These are phyloP conservation scores for Trichoderma orchidacearum DNA, from an alignment of 495 filamentous ascomycete species.

Conservation along the genomic window DNA sequence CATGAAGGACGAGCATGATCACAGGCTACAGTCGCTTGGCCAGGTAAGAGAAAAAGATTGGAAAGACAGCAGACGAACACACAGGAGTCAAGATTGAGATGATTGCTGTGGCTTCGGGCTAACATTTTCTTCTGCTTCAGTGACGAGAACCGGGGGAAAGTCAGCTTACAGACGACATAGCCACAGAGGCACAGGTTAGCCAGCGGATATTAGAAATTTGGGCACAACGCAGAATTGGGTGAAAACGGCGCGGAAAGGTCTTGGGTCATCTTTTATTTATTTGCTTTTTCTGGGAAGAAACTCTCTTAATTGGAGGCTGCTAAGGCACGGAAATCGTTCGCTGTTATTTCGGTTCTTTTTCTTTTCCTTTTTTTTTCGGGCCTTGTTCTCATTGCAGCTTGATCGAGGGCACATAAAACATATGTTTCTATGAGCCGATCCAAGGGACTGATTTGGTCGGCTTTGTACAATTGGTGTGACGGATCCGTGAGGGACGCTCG, in stretches of 20 bases:
- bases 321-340: background rate
- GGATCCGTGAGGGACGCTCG: background rate
- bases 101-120: background rate
- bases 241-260: background rate
- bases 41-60: background rate
- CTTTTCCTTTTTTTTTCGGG: background rate
- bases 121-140: background rate
- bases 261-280: no score
- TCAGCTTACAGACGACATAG: background rate
- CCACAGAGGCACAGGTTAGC: background rate
- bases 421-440: background rate
- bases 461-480: background rate
- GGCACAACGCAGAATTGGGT: background rate
- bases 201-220: background rate
- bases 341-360: background rate
- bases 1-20: conserved; percentile 33
- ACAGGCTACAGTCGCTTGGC: conserved; percentile 11
- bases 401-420: background rate
- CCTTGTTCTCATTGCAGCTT: no score
- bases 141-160: background rate
- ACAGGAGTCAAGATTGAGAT: background rate
- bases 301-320: background rate
- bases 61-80: conserved; percentile 2
- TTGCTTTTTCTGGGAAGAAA: background rate
- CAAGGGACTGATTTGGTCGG: background rate